Base-by-base conservation (phyloP, 768 basidiomycete species). In the Obba rivulosa region DNA sequence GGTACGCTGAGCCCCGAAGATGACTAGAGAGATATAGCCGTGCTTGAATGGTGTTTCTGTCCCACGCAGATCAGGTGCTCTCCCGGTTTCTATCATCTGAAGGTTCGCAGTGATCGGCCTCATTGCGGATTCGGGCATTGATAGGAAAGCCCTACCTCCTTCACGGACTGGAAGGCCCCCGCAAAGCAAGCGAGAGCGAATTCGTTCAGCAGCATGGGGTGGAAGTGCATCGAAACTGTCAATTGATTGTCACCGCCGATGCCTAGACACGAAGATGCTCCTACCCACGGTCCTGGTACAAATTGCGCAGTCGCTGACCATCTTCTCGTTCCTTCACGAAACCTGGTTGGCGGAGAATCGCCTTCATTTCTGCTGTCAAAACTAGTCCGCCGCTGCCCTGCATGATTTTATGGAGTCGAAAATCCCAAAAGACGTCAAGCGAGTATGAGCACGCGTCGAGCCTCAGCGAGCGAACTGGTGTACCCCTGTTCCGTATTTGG, bases 1-100 rank as follows among this genome's bases (percentile, higher is more conserved):
- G 3, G 50, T 8, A 34, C 42, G 51, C 47, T 59, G 53, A 9
- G 55, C 49, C 17, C 59, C 59, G 25, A n/a, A 13, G n/a, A 55
- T 43, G 8, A 41, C 38, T n/a, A 56, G 21, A 2, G 43, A 24
- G 4, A 45, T 47, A 44, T 56, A 57, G 8, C 51, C 47, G 10
- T 43, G 49, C 20, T 41, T 36, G 41, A 41, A 50, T 3, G 53
- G 45, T 2, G 56, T 61, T 35, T 61, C 54, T 3, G 37, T 42
- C 1, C 53, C 48, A 10, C 31, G 39, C 0, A 58, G 36, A 34
- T 50, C 43, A 13, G 55, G 59, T 1, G 55, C 55, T 3, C 34
- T 24, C 3, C 46, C 46, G 16, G 17, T 14, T 31, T 51, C 44
- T 14, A 54, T n/a, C 16, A 38, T 31, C 48, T 54, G n/a, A 31